A percentile compares a stretch with the other conserved stretches of the same genome.
These are phyloP conservation scores for Caloboletus inedulis DNA, from an alignment of 1,284 basidiomycete species.

Conservation along the genomic window DNA sequence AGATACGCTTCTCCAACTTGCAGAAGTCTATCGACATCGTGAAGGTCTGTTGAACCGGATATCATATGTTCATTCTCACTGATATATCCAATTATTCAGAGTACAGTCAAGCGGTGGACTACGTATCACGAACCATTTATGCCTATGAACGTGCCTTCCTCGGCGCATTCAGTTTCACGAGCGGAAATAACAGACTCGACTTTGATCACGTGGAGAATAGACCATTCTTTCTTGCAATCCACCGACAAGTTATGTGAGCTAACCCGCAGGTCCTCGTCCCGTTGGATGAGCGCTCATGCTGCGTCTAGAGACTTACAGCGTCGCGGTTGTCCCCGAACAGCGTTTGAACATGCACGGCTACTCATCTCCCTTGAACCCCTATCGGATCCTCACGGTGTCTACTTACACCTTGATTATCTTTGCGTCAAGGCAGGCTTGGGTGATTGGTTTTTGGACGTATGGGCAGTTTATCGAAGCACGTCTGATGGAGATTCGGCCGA, in stretches of 20 bases:
- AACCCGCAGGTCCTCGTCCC: background rate
- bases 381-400: constrained; percentile 80
- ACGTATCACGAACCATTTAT: constrained; percentile 82
- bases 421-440: constrained; percentile 77
- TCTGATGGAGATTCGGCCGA: constrained; percentile 19
- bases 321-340: constrained; percentile 83
- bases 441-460: constrained; percentile 75
- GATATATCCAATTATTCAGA: constrained; percentile 44
- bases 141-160: constrained; percentile 86
- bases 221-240: constrained; percentile 80
- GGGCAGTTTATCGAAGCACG: constrained; percentile 36
- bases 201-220: constrained; percentile 84
- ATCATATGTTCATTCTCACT: background rate
- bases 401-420: constrained; percentile 83
- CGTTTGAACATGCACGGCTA: constrained; percentile 85
- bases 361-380: constrained; percentile 80
- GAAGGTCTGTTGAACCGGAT: constrained; percentile 54
- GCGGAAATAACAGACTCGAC: constrained; percentile 77
- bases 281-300: constrained; percentile 8
- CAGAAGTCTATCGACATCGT: constrained; percentile 79
- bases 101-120: constrained; percentile 79
- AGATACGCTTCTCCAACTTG: constrained; percentile 86
- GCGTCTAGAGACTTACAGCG: constrained; percentile 70
- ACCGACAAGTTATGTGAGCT: constrained; percentile 71
- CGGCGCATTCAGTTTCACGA: constrained; percentile 79